Base-by-base conservation (phyloP, 2,329 filamentous ascomycete species). In the Annulohypoxylon truncatum region DNA sequence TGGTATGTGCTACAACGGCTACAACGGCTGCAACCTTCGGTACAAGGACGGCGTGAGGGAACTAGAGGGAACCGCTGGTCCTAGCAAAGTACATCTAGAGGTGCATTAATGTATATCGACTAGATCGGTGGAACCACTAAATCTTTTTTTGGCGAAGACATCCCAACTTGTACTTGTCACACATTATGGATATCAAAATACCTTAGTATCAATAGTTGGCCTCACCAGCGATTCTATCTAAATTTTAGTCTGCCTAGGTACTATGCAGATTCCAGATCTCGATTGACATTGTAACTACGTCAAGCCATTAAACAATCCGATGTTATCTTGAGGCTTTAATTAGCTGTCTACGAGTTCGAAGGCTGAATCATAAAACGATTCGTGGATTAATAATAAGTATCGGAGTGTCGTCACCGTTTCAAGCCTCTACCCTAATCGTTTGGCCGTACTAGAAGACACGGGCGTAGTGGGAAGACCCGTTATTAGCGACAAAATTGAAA, bases 1-100 rank as follows among this genome's bases (percentile, higher is more conserved):
- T 62, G 40, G 62, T 66, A 68, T 59, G 61, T 68, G 62, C 66
- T 51, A 57, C 50, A 48, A 52, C 64, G 40, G 58, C 31, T 35
- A 35, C 38, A 46, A 54, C 61, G 57, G 66, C 38, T 60, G 50
- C 61, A 64, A 67, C 60, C 57, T 65, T 63, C 59, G 61, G 60
- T 62, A 61, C 57, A 50, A 61, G 29, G 57, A 57, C 48, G 46
- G 42, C 33, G 29, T 56, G 58, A 63, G 35, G 53, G 53, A 64
- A 59, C 59, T 9, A 46, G 56, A 61, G 31, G 55, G 55, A 62
- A 58, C 56, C 12, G 48, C 28, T 61, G 40, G 38, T 18, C 56
- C 62, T 54, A 61, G 57, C 62, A 38, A 50, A 28, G 22, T 33
- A 33, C n/a, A 20, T 42, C 4, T 29, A 8, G 15, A 22, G 20